These are phyloP conservation scores for Cercospora janseana DNA, from an alignment of 2,329 filamentous ascomycete species.

Conservation along the genomic window DNA sequence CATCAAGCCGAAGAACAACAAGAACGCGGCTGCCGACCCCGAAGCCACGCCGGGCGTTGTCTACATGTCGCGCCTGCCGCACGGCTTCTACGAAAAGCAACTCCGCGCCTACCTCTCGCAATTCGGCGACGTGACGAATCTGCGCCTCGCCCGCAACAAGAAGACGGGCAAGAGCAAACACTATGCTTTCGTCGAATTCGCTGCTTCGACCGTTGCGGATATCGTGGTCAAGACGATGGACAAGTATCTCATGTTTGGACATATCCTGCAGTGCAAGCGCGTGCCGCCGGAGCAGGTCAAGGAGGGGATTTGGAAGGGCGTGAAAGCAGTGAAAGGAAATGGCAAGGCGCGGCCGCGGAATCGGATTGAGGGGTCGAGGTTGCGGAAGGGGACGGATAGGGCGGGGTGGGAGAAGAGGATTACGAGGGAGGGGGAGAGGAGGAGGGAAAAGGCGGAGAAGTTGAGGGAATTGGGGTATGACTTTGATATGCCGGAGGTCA, in stretches of 20 bases:
- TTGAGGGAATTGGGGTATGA: slow-evolving; percentile 81
- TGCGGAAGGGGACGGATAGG: slow-evolving; percentile 71
- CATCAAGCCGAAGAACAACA: slow-evolving; percentile 51
- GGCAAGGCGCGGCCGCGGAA: slow-evolving; percentile 84
- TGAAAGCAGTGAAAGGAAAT: slow-evolving; percentile 59
- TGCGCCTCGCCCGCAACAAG: slow-evolving; percentile 87
- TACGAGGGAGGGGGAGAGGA: slow-evolving; percentile 67
- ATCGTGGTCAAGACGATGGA: slow-evolving; percentile 96
- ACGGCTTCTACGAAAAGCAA: slow-evolving; percentile 96
- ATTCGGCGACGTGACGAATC: slow-evolving; percentile 75
- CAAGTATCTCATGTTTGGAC: slow-evolving; percentile 92
- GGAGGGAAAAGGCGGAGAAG: slow-evolving; percentile 67
- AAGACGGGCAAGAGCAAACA: slow-evolving; percentile 89
- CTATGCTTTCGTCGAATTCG: slow-evolving; percentile 92
- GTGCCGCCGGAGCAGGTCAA: slow-evolving; percentile 76
- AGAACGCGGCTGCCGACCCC: slow-evolving; percentile 39
- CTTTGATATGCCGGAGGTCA: slow-evolving; percentile 71
- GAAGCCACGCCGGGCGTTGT: slow-evolving; percentile 70
- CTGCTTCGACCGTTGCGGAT: slow-evolving; percentile 71
- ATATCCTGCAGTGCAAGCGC: slow-evolving; percentile 83
- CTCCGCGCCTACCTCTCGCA: slow-evolving; percentile 92
- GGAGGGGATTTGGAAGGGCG: slow-evolving; percentile 77
- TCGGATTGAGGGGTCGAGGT: slow-evolving; percentile 73
- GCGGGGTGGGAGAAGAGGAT: slow-evolving; percentile 77
- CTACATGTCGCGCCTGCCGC: slow-evolving; percentile 86